phyloP scores from a whole-genome alignment of 225 moss, liverwort and hornwort genomes.

The Thuidium tamariscinum region DNA sequence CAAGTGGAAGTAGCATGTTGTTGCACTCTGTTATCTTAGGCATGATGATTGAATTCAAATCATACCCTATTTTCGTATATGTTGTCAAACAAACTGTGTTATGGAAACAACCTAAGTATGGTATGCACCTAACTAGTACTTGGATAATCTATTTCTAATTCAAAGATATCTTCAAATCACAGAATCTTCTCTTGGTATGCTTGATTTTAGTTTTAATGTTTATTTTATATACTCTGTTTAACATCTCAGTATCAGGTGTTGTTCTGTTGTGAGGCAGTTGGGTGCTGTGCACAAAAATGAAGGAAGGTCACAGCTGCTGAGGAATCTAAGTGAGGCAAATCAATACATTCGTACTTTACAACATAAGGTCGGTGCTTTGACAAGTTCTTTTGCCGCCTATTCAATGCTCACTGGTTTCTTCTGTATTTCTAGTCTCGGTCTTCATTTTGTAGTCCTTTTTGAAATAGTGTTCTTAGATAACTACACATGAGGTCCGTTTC shows the following conservation, averaged over 20 bases:
- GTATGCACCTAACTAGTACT: not conserved
- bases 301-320: conserved; percentile 13
- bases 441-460: not conserved
- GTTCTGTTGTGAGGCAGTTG: conserved; percentile 6
- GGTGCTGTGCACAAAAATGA: not conserved
- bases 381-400: not conserved
- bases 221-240: not conserved
- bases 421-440: not conserved
- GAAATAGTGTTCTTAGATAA: not conserved
- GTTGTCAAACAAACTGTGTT: not conserved
- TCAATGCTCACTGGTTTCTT: not conserved
- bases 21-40: not conserved
- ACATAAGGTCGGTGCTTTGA: conserved; percentile 2
- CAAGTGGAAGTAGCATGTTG: not conserved
- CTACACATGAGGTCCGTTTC: not conserved
- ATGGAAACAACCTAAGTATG: not conserved
- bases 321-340: conserved; percentile 22
- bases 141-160: not conserved
- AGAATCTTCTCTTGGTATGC: not conserved
- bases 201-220: not conserved
- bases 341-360: conserved; percentile 19
- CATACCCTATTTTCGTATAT: not conserved
- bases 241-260: conserved; percentile 8
- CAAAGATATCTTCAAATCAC: not conserved
- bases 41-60: not conserved